A percentile compares a stretch with the other conserved stretches of the same genome.
These are phyloP conservation scores for Cicer pinnatifidum DNA, from an alignment of 306 rosid genomes.

Conservation along the genomic window DNA sequence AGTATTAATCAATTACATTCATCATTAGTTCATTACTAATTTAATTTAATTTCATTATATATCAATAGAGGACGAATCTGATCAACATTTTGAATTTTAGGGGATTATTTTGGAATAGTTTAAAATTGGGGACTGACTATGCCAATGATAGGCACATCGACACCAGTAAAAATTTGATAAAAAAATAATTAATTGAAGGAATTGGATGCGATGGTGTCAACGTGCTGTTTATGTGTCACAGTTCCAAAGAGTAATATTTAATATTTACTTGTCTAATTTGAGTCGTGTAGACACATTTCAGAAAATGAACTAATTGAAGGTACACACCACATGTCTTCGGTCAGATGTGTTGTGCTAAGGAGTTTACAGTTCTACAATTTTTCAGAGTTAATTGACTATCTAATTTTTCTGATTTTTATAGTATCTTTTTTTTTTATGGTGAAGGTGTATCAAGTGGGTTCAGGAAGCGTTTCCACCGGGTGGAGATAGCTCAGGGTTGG, in stretches of 20 bases:
- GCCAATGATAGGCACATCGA: too few species aligned
- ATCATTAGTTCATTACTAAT: neutral
- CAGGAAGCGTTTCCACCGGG: slow-evolving; percentile 95
- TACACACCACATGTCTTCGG: too few species aligned
- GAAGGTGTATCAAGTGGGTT: slow-evolving; percentile 94
- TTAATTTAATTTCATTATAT: neutral
- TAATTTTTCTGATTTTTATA: neutral
- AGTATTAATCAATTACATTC: too few species aligned
- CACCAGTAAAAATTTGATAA: too few species aligned
- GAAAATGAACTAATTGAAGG: too few species aligned
- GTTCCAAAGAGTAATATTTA: too few species aligned
- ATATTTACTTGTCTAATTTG: neutral
- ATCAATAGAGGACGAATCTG: neutral
- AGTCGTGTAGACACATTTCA: neutral
- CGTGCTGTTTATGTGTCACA: too few species aligned
- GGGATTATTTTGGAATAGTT: neutral
- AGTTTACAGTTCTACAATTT: too few species aligned
- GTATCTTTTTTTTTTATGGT: neutral
- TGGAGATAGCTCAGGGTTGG: slow-evolving; percentile 83
- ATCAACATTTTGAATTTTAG: neutral
- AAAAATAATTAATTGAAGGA: too few species aligned
- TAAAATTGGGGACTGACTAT: neutral
- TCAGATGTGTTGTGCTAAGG: too few species aligned
- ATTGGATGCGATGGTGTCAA: too few species aligned
- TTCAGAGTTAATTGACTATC: too few species aligned